These are phyloP conservation scores for Sugiyamaella valdiviana DNA, from an alignment of 805 yeast genomes.

Conservation along the genomic window DNA sequence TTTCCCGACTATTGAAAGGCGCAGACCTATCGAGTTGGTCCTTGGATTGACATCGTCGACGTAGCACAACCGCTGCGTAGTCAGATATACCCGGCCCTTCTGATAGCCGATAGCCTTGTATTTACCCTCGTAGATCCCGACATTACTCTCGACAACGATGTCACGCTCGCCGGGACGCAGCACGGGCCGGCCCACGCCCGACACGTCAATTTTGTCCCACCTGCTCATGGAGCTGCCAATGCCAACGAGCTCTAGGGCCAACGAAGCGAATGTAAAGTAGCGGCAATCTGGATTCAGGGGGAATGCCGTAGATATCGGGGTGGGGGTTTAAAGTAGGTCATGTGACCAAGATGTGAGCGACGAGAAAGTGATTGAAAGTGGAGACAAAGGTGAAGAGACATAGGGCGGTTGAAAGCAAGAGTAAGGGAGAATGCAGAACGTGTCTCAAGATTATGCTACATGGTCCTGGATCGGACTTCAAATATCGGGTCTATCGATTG, in stretches of 20 bases:
- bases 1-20: constrained; percentile 37
- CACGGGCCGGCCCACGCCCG: constrained; percentile 31
- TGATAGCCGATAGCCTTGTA: constrained; percentile 58
- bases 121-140: constrained; percentile 74
- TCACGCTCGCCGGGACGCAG: constrained; percentile 42
- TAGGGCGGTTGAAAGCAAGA: too few species aligned
- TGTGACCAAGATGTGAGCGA: too few species aligned
- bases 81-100: constrained; percentile 71
- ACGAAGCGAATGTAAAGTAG: not conserved
- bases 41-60: constrained; percentile 47
- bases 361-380: too few species aligned
- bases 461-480: too few species aligned
- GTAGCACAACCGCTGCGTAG: constrained; percentile 66
- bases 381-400: too few species aligned
- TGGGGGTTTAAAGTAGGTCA: too few species aligned
- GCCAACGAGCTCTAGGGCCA: too few species aligned
- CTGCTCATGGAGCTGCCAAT: too few species aligned
- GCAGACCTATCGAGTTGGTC: constrained; percentile 42
- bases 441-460: too few species aligned
- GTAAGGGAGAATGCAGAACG: too few species aligned
- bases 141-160: constrained; percentile 44
- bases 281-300: not conserved
- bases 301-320: too few species aligned
- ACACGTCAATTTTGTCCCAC: constrained; percentile 30
- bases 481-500: too few species aligned